Conservation (phyloP, 768 basidiomycete species). For the Hirschioporus abietinus region DNA sequence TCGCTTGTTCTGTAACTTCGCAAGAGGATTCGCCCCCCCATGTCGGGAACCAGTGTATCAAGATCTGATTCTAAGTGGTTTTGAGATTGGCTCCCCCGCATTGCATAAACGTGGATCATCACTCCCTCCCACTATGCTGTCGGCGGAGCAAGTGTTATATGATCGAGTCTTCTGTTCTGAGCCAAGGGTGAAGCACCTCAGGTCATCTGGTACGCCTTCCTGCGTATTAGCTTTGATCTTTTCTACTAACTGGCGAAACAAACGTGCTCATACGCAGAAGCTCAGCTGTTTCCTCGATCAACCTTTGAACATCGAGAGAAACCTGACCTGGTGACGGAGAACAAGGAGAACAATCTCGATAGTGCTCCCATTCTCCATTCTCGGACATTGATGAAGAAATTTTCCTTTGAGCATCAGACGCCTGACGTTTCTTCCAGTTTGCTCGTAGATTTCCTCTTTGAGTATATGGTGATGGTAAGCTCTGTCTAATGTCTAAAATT, state of each 20-base stretch:
- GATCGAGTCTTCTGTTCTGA: not conserved
- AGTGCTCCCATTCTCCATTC: not conserved
- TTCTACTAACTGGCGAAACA: not conserved
- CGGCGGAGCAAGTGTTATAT: not conserved
- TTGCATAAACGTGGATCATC: not conserved
- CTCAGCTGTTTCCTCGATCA: no score
- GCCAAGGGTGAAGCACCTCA: not conserved
- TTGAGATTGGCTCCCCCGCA: not conserved
- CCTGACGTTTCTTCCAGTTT: not conserved
- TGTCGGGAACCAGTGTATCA: not conserved
- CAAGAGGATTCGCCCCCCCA: not conserved
- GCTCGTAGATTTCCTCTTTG: not conserved
- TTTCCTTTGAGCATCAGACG: not conserved
- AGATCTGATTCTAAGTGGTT: not conserved
- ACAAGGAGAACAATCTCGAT: not conserved
- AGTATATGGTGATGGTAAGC: not conserved
- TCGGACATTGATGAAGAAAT: not conserved
- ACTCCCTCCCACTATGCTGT: not conserved
- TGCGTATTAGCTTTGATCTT: not conserved
- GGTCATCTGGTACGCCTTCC: not conserved
- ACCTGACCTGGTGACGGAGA: not conserved
- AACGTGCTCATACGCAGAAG: no score
- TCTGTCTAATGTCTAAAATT: not conserved
- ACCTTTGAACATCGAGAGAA: not conserved
- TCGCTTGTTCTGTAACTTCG: not conserved